Evolutionary conservation across 306 rosid species (phyloP), one percentile per base, ranked within the genome.

Genomic region (Quercus mongolica): DNA sequence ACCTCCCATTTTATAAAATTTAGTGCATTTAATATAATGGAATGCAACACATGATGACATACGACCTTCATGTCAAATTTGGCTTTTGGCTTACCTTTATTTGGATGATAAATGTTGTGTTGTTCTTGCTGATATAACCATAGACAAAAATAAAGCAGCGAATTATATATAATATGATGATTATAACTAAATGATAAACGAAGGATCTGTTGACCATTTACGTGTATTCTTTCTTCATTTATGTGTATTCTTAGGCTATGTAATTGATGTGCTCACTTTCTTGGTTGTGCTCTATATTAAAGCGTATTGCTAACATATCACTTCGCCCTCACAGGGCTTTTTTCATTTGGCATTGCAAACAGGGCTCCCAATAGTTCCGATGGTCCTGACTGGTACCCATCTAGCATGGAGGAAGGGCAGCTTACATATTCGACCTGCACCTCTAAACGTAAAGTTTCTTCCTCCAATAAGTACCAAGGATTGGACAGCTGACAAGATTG

Each of bases 281-380:
- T 35, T 78, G 44, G 61, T 20, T 9, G 5, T 69, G 68, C 58
- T 56, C 4, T 21, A 44, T 56, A 41, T 58, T 41, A 23, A 51
- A 64, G 54, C 2, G 31, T 8, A n/a, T 67, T 67, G 25, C 52
- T 67, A 3, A 38, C 23, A 11, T n/a, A 20, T 77, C 57, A 41
- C 76, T 31, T 83, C 26, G 62, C 14, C 57, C 1, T 73, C 85
- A 84, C 85, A 91, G 95, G 95, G 90, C 44, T 91, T 89, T 79
- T 81, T 89, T 77, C 95, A 91, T 79, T 73, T 89, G 77, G 95
- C 95, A 17, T 62, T 89, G 69, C 92, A 91, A 80, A 70, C 95
- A 1, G 78, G 85, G 52, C 90, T 91, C 73, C 92, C 92, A 4
- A 89, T 91, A 10, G 80, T 89, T 67, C 92, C 95, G 2, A 82